Evolutionary conservation across 768 basidiomycete genomes (phyloP).

Genomic region (Pleurotus salmoneostramineus): DNA sequence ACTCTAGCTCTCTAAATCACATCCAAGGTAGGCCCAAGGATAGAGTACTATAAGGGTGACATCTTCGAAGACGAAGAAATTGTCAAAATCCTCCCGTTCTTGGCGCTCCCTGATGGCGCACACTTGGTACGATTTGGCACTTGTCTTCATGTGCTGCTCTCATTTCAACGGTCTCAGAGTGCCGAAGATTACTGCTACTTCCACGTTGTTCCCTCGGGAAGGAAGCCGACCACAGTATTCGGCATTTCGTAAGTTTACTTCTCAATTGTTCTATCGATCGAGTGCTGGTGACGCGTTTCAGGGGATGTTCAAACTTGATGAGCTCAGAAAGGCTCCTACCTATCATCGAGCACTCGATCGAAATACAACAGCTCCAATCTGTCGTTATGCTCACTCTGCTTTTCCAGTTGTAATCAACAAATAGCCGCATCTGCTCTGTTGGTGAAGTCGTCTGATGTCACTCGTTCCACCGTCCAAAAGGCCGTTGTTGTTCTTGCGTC

Average conservation of each 20-base stretch:
- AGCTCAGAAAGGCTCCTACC: too few species aligned
- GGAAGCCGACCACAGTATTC: constrained; percentile 79
- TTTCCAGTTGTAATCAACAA: constrained; percentile 86
- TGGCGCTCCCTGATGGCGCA: constrained; percentile 96
- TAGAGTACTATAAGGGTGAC: constrained; percentile 79
- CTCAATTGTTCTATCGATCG: not conserved
- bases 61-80: constrained; percentile 87
- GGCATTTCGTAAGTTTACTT: constrained; percentile 79
- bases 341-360: too few species aligned
- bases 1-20: constrained; percentile 9
- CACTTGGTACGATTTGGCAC: constrained; percentile 63
- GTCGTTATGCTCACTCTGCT: not conserved
- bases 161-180: constrained; percentile 44
- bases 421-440: constrained; percentile 77
- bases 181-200: constrained; percentile 97
- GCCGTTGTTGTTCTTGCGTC: constrained; percentile 92
- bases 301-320: too few species aligned
- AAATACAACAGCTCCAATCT: too few species aligned
- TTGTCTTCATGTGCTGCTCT: not conserved
- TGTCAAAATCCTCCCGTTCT: constrained; percentile 82
- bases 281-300: too few species aligned
- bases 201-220: constrained; percentile 74
- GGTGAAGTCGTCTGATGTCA: constrained; percentile 80
- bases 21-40: constrained; percentile 83
- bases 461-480: constrained; percentile 95